These are phyloP conservation scores for Leccinum subtestaceum DNA, from an alignment of 768 basidiomycete species.

Conservation along the genomic window DNA sequence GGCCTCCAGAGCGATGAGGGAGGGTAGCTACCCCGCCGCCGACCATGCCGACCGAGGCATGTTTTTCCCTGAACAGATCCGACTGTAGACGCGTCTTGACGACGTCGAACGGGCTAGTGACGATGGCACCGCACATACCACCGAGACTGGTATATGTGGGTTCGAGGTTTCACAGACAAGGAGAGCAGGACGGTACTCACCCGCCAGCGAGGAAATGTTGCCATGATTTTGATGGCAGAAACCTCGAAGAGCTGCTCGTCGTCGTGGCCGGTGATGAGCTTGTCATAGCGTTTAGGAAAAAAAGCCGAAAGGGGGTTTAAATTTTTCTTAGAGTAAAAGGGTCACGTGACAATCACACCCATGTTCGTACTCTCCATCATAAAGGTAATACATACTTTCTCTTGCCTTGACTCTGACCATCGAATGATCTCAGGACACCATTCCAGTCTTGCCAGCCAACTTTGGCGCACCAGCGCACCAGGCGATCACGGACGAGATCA, in stretches of 20 bases:
- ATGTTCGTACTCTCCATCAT: conserved; percentile 51
- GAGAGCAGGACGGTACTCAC: conserved; percentile 41
- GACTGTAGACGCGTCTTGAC: conserved; percentile 98
- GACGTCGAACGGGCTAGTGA: conserved; percentile 97
- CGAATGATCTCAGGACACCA: conserved; percentile 64
- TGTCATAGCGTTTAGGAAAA: conserved; percentile 15
- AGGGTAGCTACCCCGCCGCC: conserved; percentile 33
- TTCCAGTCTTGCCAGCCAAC: conserved; percentile 83
- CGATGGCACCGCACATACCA: conserved; percentile 95
- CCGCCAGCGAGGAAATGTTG: conserved; percentile 85
- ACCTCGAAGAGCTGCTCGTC: conserved; percentile 27
- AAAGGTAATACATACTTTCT: conserved; percentile 28
- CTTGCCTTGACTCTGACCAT: not conserved
- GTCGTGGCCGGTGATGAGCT: conserved; percentile 1
- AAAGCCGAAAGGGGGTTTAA: not conserved
- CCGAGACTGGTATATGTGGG: conserved; percentile 59
- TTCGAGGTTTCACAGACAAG: not conserved
- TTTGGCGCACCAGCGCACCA: conserved; percentile 77
- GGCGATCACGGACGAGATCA: conserved; percentile 81
- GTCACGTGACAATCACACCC: conserved; percentile 16
- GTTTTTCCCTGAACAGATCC: conserved; percentile 64
- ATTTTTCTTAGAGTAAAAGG: conserved; percentile 1
- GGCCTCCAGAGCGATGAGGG: conserved; percentile 41
- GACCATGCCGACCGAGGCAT: conserved; percentile 30
- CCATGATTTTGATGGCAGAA: conserved; percentile 75